Conservation (phyloP, 169 alveolate species). For the Plasmodium ovale region DNA sequence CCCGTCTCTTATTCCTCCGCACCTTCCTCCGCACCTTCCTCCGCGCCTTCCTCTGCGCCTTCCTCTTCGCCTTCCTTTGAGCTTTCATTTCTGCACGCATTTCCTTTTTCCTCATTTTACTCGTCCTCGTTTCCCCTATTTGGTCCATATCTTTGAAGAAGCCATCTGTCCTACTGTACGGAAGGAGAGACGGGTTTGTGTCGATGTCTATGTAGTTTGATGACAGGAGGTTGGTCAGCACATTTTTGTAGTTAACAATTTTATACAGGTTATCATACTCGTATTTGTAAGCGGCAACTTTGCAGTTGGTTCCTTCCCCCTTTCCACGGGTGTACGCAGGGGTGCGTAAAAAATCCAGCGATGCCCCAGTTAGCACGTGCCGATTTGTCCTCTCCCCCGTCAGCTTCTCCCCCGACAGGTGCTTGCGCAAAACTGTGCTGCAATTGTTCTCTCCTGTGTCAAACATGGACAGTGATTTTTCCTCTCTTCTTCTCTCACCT, state of each 20-base stretch:
- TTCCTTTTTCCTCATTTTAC: background rate
- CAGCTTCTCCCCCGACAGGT: background rate
- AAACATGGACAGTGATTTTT: background rate
- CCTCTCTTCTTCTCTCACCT: background rate
- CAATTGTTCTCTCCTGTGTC: background rate
- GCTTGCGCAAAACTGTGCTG: background rate
- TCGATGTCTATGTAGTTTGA: slow-evolving; percentile 55
- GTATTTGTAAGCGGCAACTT: background rate
- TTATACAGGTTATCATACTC: background rate
- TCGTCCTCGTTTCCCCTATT: background rate
- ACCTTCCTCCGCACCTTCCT: background rate
- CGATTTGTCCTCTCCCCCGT: background rate
- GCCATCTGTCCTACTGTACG: background rate
- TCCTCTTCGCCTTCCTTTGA: background rate
- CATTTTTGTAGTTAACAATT: slow-evolving; percentile 16
- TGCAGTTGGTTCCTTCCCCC: background rate
- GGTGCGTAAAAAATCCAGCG: too few species aligned
- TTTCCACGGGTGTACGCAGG: too few species aligned
- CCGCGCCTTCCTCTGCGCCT: background rate
- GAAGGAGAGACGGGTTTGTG: background rate
- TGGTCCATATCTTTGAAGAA: background rate
- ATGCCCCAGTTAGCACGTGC: background rate
- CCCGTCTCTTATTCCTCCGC: background rate
- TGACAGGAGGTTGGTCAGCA: slow-evolving; percentile 1
- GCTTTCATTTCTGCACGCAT: background rate